Evolutionary conservation across 345 rosid genomes (phyloP).

Genomic region (Pistacia integerrima): DNA sequence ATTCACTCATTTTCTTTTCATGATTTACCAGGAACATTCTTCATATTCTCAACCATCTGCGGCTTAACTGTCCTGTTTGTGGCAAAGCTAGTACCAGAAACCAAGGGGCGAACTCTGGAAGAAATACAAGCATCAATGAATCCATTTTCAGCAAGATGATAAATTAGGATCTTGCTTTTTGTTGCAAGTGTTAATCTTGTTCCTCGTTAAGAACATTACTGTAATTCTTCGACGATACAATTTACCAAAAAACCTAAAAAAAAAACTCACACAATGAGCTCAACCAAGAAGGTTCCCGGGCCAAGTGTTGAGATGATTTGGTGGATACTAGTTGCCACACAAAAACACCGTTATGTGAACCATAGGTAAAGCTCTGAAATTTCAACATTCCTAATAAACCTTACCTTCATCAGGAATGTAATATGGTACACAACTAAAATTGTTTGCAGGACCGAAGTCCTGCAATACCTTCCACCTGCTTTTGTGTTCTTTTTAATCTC

Average conservation of each 20-base stretch:
- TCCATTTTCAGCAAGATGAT: conserved; percentile 25
- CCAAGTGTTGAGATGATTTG: neutral
- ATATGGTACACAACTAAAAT: too few relatives aligned
- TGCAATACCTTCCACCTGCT: too few relatives aligned
- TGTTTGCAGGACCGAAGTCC: too few relatives aligned
- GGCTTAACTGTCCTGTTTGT: conserved; percentile 65
- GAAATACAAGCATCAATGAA: conserved; percentile 73
- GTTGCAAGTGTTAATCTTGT: neutral
- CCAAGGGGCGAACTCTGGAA: conserved; percentile 74
- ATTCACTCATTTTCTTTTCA: neutral
- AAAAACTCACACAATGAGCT: neutral
- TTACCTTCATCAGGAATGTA: too few relatives aligned
- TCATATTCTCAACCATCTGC: conserved; percentile 57
- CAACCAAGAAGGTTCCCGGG: neutral
- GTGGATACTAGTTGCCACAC: neutral
- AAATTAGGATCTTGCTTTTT: neutral
- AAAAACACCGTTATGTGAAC: neutral
- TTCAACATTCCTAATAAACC: too few relatives aligned
- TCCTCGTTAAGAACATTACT: neutral
- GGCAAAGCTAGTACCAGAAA: conserved; percentile 75
- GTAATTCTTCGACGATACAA: neutral
- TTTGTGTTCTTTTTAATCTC: too few relatives aligned
- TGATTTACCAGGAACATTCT: conserved; percentile 58
- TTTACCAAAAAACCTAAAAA: too few relatives aligned
- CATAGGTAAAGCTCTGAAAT: too few relatives aligned